Conservation (phyloP, 83 land plant species). For the Thuja plicata region DNA sequence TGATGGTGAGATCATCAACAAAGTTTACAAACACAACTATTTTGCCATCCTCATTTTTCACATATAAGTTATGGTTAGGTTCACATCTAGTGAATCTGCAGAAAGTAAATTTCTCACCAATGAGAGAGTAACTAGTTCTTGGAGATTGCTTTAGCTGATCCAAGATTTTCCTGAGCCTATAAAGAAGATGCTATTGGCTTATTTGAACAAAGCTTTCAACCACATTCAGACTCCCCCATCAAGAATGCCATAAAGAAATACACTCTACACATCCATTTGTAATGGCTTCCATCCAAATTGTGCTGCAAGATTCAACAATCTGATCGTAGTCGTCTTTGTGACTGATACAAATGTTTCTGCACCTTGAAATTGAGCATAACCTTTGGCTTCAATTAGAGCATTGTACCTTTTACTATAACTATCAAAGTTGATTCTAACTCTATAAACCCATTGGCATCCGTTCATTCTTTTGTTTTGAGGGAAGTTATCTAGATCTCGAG, state of each 20-base stretch:
- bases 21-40: background rate
- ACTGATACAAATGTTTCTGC: constrained; percentile 21
- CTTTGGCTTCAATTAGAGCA: constrained; percentile 23
- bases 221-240: constrained; percentile 10
- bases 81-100: background rate
- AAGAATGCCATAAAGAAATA: constrained; percentile 25
- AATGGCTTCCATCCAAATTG: constrained; percentile 12
- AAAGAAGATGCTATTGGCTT: background rate
- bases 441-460: constrained; percentile 9
- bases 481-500: background rate
- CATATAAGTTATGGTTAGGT: background rate
- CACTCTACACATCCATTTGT: constrained; percentile 32
- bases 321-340: constrained; percentile 15
- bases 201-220: constrained; percentile 16
- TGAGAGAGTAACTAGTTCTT: background rate
- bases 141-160: constrained; percentile 7
- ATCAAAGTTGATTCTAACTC: constrained; percentile 5
- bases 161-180: background rate
- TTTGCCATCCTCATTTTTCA: background rate
- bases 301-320: constrained; percentile 12
- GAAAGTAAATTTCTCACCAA: background rate
- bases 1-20: background rate
- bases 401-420: constrained; percentile 17
- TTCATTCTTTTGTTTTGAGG: background rate
- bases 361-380: constrained; percentile 16